Evolutionary conservation across 305 asterid genomes (phyloP).

Genomic region (Fraxinus paxiana): DNA sequence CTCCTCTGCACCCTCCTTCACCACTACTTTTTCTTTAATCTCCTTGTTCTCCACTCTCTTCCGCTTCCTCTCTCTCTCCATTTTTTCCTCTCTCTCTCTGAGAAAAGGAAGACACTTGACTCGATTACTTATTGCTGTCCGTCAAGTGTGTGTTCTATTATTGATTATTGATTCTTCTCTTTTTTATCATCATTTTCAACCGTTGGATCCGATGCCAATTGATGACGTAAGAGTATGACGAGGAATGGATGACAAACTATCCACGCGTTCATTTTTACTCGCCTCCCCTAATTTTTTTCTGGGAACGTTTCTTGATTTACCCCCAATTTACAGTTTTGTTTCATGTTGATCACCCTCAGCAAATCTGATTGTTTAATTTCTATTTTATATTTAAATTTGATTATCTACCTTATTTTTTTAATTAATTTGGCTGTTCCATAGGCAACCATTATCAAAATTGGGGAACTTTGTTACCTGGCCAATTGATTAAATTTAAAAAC

Average conservation of each 20-base stretch:
- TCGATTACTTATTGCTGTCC: neutral
- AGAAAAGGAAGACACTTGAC: neutral
- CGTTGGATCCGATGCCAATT: neutral
- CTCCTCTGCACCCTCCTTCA: constrained; percentile 15
- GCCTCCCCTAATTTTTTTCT: neutral
- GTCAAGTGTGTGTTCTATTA: neutral
- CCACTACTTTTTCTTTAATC: constrained; percentile 1
- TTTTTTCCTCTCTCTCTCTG: neutral
- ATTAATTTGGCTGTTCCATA: no score
- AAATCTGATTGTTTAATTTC: no score
- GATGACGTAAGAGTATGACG: neutral
- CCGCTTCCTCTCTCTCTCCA: constrained; percentile 23
- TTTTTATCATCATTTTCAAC: neutral
- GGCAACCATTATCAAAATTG: no score
- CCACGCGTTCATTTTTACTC: neutral
- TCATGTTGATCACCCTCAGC: neutral
- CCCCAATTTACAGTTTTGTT: no score
- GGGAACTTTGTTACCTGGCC: no score
- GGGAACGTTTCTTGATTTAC: no score
- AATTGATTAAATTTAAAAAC: no score
- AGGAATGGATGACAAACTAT: neutral
- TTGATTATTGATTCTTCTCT: neutral
- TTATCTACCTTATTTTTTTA: no score
- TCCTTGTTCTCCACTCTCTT: constrained; percentile 26
- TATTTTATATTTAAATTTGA: no score